Evolutionary conservation across 768 basidiomycete species (phyloP), one percentile per base, ranked within the genome.

Genomic region (Suillus subaureus): DNA sequence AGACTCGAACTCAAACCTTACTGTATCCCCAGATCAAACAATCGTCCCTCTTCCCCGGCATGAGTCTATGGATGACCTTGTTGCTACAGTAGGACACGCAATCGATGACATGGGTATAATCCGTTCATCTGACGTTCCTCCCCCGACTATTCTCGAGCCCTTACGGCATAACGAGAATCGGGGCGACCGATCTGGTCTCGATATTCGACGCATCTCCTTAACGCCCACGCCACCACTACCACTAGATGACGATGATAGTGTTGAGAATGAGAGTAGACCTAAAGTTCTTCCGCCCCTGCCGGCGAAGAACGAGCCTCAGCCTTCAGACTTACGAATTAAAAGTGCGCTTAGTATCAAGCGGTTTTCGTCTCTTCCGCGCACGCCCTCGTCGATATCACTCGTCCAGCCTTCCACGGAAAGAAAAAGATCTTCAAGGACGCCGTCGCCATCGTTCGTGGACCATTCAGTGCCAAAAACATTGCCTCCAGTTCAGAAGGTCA

Each of bases 361-460:
- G 37, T 82, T 81, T 67, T 84, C 83, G 11, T 81, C 90, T 5
- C 79, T 92, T 61, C 89, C 91, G 6, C 85, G 88, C 39, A 86
- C 90, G 8, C 89, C 90, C 7, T 91, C 90, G 33, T 67, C 82
- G n/a, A 80, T 84, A 52, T 85, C 84, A 9, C 77, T 70, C 33
- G 66, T 70, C 62, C 75, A 70, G 13, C 66, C 68, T 9, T 71
- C 75, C 39, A 23, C 33, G 3, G 55, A 67, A 51, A 74, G 70
- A 66, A 75, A 71, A 64, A 68, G 55, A 18, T 73, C 73, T 8
- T 72, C 73, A 26, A 68, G 70, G 31, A 67, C 65, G 21, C 74
- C 69, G 64, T 77, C 71, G 11, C 73, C 69, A 58, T 74, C 68
- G 57, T 28, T 42, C 11, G 68, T 82, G 75, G 31, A 82, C 77